Conservation (phyloP, 2,329 filamentous ascomycete genomes). For the Microdochium trichocladiopsis region DNA sequence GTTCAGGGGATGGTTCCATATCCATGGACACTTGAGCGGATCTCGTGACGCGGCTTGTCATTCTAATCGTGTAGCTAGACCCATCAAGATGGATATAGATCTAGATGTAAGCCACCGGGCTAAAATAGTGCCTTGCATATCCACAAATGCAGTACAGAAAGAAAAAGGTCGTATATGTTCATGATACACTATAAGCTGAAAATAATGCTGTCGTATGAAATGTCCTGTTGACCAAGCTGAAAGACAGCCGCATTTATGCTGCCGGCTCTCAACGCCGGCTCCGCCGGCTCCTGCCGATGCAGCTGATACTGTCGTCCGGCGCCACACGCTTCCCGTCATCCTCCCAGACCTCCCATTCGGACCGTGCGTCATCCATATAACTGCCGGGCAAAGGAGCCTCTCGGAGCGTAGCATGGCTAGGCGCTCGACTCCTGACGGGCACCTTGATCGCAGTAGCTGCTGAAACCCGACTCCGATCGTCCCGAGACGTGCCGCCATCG, state of each 20-base stretch:
- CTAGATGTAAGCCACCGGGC: too few species aligned
- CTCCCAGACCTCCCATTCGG: conserved; percentile 34
- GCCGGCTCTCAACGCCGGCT: neutral
- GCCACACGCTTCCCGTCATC: conserved; percentile 47
- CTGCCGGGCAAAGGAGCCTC: conserved; percentile 2
- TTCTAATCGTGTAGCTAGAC: too few species aligned
- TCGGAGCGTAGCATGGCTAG: conserved; percentile 23
- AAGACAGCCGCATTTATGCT: neutral
- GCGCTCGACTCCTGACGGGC: conserved; percentile 5
- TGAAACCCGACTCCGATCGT: neutral
- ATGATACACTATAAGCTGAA: too few species aligned
- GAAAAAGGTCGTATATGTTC: too few species aligned
- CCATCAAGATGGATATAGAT: too few species aligned
- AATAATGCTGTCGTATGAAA: too few species aligned
- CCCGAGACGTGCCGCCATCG: neutral
- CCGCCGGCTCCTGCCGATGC: conserved; percentile 37
- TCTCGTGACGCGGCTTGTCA: too few species aligned
- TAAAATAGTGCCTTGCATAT: too few species aligned
- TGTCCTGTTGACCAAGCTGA: too few species aligned
- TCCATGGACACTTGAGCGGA: too few species aligned
- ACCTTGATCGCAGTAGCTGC: conserved; percentile 3
- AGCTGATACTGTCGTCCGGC: conserved; percentile 56
- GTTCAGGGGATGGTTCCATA: too few species aligned
- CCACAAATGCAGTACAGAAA: too few species aligned
- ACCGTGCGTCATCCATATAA: neutral